Base-by-base conservation (phyloP, 352 stramenopile species). In the Pythium diclinum region DNA sequence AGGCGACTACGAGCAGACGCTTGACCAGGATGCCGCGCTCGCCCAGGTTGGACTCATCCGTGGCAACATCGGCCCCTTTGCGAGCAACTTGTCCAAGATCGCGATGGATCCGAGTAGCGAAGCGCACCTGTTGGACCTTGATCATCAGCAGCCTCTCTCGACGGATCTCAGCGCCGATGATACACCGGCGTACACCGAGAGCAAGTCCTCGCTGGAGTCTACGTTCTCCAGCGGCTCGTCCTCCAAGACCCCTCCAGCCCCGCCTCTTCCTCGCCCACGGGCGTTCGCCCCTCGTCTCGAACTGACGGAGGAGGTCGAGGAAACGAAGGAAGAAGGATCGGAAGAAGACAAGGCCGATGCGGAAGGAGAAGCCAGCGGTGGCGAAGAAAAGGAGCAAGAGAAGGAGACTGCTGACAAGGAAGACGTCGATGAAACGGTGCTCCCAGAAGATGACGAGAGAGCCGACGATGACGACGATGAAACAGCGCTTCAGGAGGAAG, bases 241-340 rank as follows among this genome's bases (percentile, higher is more conserved):
- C 3, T 77, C 70, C 1, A 77, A 73, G 53, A 75, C 63, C 0
- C 67, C 71, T 3, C 67, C 67, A 30, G 55, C 71, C 0, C 63
- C 51, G 33, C 49, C 51, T 7, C 49, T 49, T 10, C 40, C 38
- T 21, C 63, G 63, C 17, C 21, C 21, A 21, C 42, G 51, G 28
- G 13, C 51, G n/a, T 48, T 44, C 19, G 47, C 62, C 1, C 34
- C 40, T 8, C 42, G 53, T 36, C 21, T 36, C 32, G 21, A 54
- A 28, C 9, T 52, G 3, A 33, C 16, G 3, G 55, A 61, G 17
- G 44, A 48, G 8, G 63, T 38, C 3, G 49, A 70, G 25, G 63
- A 61, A n/a, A 55, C 64, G 0, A 63, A 62, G 58, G 49, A 46
- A 33, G 33, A 63, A 44, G 19, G 52, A 10, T 30, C 9, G 0